phyloP scores from a whole-genome alignment of 2,329 filamentous ascomycete genomes.

The Zalaria obscura region DNA sequence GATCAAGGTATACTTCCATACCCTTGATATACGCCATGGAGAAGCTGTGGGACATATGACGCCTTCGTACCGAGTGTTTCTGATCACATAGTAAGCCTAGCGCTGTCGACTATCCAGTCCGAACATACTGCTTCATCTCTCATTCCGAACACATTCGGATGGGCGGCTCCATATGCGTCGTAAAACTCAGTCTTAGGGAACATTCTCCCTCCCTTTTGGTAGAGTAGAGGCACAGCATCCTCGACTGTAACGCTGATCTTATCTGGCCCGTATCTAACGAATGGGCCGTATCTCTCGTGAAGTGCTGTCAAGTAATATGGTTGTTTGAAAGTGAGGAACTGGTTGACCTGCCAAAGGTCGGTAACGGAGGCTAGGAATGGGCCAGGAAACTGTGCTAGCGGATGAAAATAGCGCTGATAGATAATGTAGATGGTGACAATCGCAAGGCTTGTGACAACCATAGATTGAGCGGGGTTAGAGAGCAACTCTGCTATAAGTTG shows the following conservation, averaged over 20 bases:
- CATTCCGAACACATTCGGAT: neutral
- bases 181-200: neutral
- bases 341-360: constrained; percentile 2
- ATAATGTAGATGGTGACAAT: neutral
- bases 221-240: neutral
- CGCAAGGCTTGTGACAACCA: too few species aligned
- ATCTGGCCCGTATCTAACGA: neutral
- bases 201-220: neutral
- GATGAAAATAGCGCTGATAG: constrained; percentile 5
- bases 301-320: neutral
- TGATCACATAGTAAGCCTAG: neutral
- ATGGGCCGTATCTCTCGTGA: neutral
- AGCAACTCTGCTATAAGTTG: too few species aligned
- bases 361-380: constrained; percentile 1
- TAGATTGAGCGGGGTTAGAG: too few species aligned
- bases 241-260: neutral
- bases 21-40: neutral
- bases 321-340: neutral
- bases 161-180: neutral
- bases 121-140: neutral
- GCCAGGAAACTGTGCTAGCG: constrained; percentile 2
- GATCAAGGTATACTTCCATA: neutral
- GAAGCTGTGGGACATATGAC: neutral
- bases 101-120: neutral
- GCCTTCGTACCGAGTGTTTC: neutral